Evolutionary conservation across 2,329 filamentous ascomycete species (phyloP), one percentile per base, ranked within the genome.

Genomic region (Lecanoromycetidae sp.): DNA sequence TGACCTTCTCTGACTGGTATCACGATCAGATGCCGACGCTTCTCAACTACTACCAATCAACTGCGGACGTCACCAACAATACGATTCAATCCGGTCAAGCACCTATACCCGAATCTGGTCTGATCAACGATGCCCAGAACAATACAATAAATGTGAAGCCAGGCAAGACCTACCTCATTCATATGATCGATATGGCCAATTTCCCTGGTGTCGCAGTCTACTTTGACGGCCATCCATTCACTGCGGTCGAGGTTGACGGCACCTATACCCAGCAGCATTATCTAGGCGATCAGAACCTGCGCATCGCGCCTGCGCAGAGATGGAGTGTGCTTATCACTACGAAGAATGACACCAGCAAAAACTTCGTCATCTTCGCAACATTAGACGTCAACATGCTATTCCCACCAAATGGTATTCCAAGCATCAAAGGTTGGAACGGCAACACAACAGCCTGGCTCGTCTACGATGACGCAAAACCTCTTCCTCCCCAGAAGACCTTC

Each of bases 181-280:
- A 80, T 37, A 68, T 87, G 50, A 69, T 86, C 56, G 87, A 86
- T 56, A 76, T 86, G 22, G 83, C 79, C 13, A 83, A 82, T n/a
- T 87, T 86, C 64, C 66, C 68, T 0, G 67, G 66, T n/a, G 70
- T 73, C 50, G 67, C 68, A 42, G 65, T 75, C 49, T 64, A 63
- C 36, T 67, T 73, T 42, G 67, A 72, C 50, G 66, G 61, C 26
- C 69, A 72, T 48, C 80, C 74, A 23, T 77, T 87, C 64, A 74
- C 69, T 26, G 78, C 86, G 44, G 73, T 87, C 27, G 82, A 86
- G 60, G 76, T 86, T 1, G 83, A 87, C 58, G 83, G 82, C 7
- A 70, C 84, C 10, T 86, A 82, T 54, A 77, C 73, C 1, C 71
- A 84, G 51, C 70, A 71, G 0, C 64, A 71, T 0, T 34, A 49